Base-by-base conservation (phyloP, 306 rosid species). In the Castanospermum australe region DNA sequence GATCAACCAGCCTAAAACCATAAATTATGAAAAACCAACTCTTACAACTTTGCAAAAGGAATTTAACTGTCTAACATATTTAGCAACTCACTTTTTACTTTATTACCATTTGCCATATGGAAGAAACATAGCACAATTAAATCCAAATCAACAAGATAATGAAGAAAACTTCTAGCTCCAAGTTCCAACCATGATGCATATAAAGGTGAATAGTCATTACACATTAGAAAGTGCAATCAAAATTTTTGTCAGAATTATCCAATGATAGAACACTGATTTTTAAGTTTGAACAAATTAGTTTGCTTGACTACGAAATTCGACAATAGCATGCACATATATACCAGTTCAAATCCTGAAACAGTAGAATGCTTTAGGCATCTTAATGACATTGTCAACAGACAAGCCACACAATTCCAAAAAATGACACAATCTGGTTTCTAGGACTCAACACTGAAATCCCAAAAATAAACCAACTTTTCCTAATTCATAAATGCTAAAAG, bases 101-200 rank as follows among this genome's bases (percentile, higher is more conserved):
- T 67, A 62, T 33, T 62, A 61, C 71, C 22, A 61, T 22, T 33
- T 62, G 52, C 71, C 22, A 61, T 22, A 55, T 39, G 32, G 51
- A 84, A 70, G n/a, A 76, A 80, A 69, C 21, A 41, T 25, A 48
- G 75, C 56, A 75, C 32, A 6, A 47, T 44, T 79, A 63, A 75
- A 75, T 20, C 28, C 20, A 71, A 51, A 66, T 72, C 56, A 77
- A 35, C 25, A 35, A 47, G 36, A 63, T 44, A 42, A 54, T 2
- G 11, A 25, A 38, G 41, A 55, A 52, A 71, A 41, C 45, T 59
- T 59, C 45, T 73, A 39, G 62, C 6, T 55, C 28, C 67, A 51
- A 67, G 14, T 33, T 62, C 45, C 17, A 52, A 52, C 28, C 44
- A 65, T 52, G 45, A 80, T 75, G 75, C 56, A 44, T 51, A 75